Evolutionary conservation across 176 grass and related monocot genomes (phyloP), one percentile per base, ranked within the genome.

Genomic region (Triticum monococcum): DNA sequence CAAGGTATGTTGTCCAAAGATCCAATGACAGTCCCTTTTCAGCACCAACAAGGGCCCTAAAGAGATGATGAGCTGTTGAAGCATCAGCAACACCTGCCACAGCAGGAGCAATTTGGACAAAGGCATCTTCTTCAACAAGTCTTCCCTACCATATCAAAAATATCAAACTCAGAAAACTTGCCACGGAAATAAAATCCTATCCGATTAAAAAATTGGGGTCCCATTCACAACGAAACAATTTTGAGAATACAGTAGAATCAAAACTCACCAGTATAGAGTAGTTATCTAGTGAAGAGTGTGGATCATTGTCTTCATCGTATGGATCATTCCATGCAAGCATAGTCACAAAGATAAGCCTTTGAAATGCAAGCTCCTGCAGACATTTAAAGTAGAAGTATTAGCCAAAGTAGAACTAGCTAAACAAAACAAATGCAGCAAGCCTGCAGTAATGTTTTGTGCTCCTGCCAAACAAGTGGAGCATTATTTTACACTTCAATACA

Each of bases 271-370:
- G 84, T 78, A 98, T 43, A 89, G 90, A 95, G 72, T 87, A 95
- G 50, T 79, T 88, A 88, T 92, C 82, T 23, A 84, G 31, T 16
- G 84, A 88, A 89, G 84, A 70, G 48, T 87, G 75, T 83, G 83
- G 62, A 84, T 84, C 50, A 62, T 80, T 35, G 6, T 84, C 84
- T 72, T 87, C 72, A 5, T 25, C 76, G 65, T 94, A 94, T 81
- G 96, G 93, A 62, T 94, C 80, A 75, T 96, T 88, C 96, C 96
- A 98, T 72, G 96, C 93, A 86, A 98, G 90, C 97, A 98, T 98
- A 86, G 97, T 96, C 88, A 98, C 85, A 80, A 98, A 98, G 78
- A 98, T 76, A 82, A 98, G 97, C 86, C 89, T 96, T 89, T 96
- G 97, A 91, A 98, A 98, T 81, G 84, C 82, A 87, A 96, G 84